Percentiles rank a stretch among this genome's conserved stretches.
Conservation (phyloP, 257 asterid species). For the Solanum megistacrolobum region DNA sequence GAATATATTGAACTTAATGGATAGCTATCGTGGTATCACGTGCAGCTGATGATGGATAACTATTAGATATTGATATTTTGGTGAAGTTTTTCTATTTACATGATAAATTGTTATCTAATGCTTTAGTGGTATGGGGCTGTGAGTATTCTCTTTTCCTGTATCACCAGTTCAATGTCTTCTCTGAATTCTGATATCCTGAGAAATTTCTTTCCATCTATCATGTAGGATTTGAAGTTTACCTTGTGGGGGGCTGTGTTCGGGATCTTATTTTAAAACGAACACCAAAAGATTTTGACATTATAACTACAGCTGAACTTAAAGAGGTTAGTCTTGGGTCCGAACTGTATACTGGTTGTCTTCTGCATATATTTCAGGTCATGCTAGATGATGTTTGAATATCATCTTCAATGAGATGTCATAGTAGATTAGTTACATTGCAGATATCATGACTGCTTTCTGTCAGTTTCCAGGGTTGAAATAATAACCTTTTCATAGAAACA, state of each 20-base stretch:
- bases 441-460: not conserved
- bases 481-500: not conserved
- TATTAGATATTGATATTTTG: not conserved
- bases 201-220: not conserved
- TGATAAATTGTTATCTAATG: not conserved
- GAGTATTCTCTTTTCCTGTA: not conserved
- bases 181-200: not conserved
- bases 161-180: not conserved
- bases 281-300: constrained; percentile 21
- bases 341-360: not conserved
- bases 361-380: not conserved
- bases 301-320: constrained; percentile 26
- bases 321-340: constrained; percentile 7
- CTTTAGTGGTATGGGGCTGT: not conserved
- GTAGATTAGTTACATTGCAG: not conserved
- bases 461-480: not conserved
- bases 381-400: not conserved
- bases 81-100: not conserved
- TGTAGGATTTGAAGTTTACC: constrained; percentile 25
- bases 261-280: constrained; percentile 21
- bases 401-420: not conserved
- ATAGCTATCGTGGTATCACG: not conserved
- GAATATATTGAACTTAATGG: not conserved
- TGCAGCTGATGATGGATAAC: not conserved
- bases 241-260: constrained; percentile 29